These are phyloP conservation scores for Ploettnerulaceae sp. DNA, from an alignment of 2,329 filamentous ascomycete species.

Conservation along the genomic window DNA sequence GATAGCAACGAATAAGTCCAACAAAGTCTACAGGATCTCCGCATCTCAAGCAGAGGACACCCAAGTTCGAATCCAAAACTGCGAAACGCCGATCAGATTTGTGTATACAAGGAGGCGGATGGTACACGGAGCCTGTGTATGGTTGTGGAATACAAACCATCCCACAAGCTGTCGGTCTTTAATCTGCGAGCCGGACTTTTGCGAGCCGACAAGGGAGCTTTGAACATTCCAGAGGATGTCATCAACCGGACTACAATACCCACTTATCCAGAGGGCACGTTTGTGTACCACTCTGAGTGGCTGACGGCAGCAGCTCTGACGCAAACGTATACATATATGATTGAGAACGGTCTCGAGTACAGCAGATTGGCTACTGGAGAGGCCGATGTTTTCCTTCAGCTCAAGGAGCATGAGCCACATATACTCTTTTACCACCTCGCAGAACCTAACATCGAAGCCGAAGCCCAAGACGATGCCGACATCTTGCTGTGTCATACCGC, in stretches of 20 bases:
- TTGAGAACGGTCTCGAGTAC: slow-evolving; percentile 37
- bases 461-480: slow-evolving; percentile 15
- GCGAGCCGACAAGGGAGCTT: slow-evolving; percentile 15
- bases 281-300: slow-evolving; percentile 36
- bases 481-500: slow-evolving; percentile 17
- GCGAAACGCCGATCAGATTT: slow-evolving; percentile 23
- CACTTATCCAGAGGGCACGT: slow-evolving; percentile 33
- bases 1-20: slow-evolving; percentile 26
- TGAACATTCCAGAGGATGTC: slow-evolving; percentile 38
- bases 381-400: slow-evolving; percentile 28
- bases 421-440: slow-evolving; percentile 21
- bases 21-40: slow-evolving; percentile 23
- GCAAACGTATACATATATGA: slow-evolving; percentile 47
- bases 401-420: slow-evolving; percentile 22
- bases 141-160: slow-evolving; percentile 44
- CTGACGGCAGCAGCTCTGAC: slow-evolving; percentile 41
- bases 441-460: slow-evolving; percentile 21
- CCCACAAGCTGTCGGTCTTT: slow-evolving; percentile 41
- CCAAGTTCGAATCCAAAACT: slow-evolving; percentile 21
- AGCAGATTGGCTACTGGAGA: slow-evolving; percentile 29
- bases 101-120: slow-evolving; percentile 23
- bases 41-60: slow-evolving; percentile 18
- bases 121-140: slow-evolving; percentile 19
- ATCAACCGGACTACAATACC: slow-evolving; percentile 32
- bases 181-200: slow-evolving; percentile 41